Evolutionary conservation across 2,329 filamentous ascomycete genomes (phyloP), one percentile per base, ranked within the genome.

Genomic region (Dactylellina parvicollis): DNA sequence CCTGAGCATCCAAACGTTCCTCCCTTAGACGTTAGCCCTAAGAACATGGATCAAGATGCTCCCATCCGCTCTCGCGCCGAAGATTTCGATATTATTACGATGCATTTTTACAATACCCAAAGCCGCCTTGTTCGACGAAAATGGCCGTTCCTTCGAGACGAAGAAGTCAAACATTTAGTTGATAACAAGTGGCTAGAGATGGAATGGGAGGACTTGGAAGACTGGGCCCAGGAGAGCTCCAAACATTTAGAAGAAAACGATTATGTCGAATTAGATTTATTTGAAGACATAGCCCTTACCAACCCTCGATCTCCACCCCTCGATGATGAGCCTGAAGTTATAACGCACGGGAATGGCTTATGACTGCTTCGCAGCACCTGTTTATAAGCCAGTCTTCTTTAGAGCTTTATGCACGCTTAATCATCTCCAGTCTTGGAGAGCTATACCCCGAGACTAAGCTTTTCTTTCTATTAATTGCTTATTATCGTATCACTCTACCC

Each of bases 161-260:
- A 61, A 14, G 69, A 65, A 32, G 44, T 73, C 14, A 57, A 50
- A 30, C 47, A 66, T 56, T 26, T 73, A 8, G 46, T 66, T 14
- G 60, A 73, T 3, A 61, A 40, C 18, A 73, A 73, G 24, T 73
- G 69, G 69, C 60, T 73, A 16, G 69, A 73, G 20, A 73, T 73
- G 69, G 69, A 73, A 28, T 65, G 54, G 60, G 60, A 57, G 26
- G 69, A 66, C 50, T 44, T 73, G 22, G 60, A 73, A 18, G 34
- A 60, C 16, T 73, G 69, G 69, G 69, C 54, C 10, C 36, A 60
- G 20, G 69, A 66, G 20, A 73, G 69, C 26, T 60, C 69, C 9
- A 44, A 60, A 10, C 60, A 65, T 40, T 10, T 73, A 30, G 55
- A 56, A 2, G 69, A 73, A 12, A 28, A 44, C 18, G 54, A 30